These are phyloP conservation scores for Vaccinium myrtillus DNA, from an alignment of 148 eudicot species.

Conservation along the genomic window DNA sequence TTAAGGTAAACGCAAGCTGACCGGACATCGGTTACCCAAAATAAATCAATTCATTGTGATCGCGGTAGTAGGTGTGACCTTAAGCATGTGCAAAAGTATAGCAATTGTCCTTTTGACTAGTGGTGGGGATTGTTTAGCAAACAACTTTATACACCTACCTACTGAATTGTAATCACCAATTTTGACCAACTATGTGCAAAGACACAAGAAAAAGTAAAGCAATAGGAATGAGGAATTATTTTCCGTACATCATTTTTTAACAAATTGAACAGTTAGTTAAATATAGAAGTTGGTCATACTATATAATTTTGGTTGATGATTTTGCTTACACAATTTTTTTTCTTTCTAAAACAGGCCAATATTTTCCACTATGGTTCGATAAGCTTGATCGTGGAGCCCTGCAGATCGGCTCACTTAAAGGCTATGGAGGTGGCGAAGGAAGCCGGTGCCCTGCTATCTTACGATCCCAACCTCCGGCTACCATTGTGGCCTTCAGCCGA, in stretches of 20 bases:
- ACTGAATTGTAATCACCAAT: not conserved
- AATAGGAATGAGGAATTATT: not conserved
- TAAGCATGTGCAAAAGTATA: not conserved
- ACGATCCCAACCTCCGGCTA: constrained; percentile 82
- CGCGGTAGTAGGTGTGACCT: not conserved
- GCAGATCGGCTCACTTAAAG: constrained; percentile 82
- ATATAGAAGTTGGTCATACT: too few relatives aligned
- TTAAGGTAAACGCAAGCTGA: too few relatives aligned
- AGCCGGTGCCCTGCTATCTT: constrained; percentile 75
- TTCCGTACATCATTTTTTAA: too few relatives aligned
- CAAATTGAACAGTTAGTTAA: too few relatives aligned
- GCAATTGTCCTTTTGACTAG: not conserved
- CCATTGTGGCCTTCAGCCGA: constrained; percentile 80
- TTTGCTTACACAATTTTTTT: not conserved
- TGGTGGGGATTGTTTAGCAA: not conserved
- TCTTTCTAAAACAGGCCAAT: constrained; percentile 41
- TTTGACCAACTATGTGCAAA: not conserved
- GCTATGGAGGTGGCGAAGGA: constrained; percentile 90
- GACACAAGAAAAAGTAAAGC: not conserved
- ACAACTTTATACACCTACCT: not conserved
- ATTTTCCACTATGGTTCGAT: constrained; percentile 87
- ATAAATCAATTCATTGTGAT: not conserved
- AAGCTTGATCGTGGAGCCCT: constrained; percentile 92
- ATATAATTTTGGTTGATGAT: too few relatives aligned
- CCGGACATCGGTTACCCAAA: too few relatives aligned